A percentile compares a stretch with the other conserved stretches of the same genome.
Evolutionary conservation across 2,329 filamentous ascomycete genomes (phyloP).

Genomic region (Cercospora zeae-maydis): DNA sequence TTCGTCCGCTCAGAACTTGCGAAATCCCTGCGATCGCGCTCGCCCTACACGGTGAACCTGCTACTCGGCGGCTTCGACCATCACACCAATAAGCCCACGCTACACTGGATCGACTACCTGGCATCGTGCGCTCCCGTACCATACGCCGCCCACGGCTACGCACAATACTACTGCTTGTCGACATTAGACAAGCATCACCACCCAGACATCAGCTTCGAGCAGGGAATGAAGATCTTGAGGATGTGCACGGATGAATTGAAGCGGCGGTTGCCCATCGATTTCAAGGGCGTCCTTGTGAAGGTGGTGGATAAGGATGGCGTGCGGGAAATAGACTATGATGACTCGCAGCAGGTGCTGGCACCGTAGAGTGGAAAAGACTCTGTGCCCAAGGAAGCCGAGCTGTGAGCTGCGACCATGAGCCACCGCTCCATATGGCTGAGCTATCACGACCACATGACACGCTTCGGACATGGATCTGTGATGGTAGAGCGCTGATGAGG

Average conservation of each 20-base stretch:
- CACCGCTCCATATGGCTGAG: background rate
- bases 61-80: conserved; percentile 90
- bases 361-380: conserved; percentile 17
- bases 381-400: background rate
- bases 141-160: conserved; percentile 96
- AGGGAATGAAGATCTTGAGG: conserved; percentile 86
- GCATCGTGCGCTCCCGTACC: conserved; percentile 59
- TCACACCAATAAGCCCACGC: conserved; percentile 60
- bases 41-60: conserved; percentile 95
- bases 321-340: conserved; percentile 77
- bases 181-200: conserved; percentile 99
- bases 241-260: conserved; percentile 98
- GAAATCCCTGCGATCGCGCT: conserved; percentile 81
- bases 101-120: conserved; percentile 31
- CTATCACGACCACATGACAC: background rate
- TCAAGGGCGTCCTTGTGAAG: conserved; percentile 90
- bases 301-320: conserved; percentile 93
- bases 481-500: background rate
- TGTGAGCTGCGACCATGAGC: background rate
- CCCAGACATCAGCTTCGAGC: conserved; percentile 81
- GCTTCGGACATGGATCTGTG: background rate
- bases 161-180: conserved; percentile 98
- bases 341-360: conserved; percentile 44
- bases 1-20: conserved; percentile 95
- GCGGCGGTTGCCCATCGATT: conserved; percentile 93